Evolutionary conservation across 2,329 filamentous ascomycete genomes (phyloP), one percentile per base, ranked within the genome.

Genomic region (Neopestalotiopsis sp.): DNA sequence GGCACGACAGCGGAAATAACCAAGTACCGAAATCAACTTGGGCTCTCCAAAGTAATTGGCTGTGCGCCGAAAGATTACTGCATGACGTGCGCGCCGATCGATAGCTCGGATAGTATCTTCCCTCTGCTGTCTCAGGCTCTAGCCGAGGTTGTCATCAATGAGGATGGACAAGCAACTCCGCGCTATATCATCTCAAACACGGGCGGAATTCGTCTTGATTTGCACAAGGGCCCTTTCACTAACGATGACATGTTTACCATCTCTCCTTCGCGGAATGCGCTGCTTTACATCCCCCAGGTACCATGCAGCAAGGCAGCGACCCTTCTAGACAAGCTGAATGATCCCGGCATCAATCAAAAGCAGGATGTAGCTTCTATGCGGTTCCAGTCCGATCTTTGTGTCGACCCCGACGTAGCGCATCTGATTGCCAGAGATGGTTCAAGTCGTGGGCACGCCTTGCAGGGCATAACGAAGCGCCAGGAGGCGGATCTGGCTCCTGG

Each of bases 171-270:
- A 53, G 77, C 83, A 65, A 82, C 78, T 38, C 79, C 87, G 2
- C 83, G 88, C n/a, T 77, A 89, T 49, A 84, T 90, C 68, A 81
- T 89, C 68, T 83, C 84, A 69, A 91, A 90, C 77, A 89, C 87
- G 0, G 88, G 88, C 20, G 82, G 81, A 30, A 82, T 90, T 28
- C 85, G 88, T 1, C 90, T 89, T 72, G 88, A 91, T 71, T 76
- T 91, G 1, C 81, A 86, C 67, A 82, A 90, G 76, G 89, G 89
- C 0, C 86, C 87, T 0, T 90, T 90, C 73, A 90, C 88, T 0
- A 82, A 75, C n/a, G 81, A 82, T 59, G 80, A 82, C 67, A 80
- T 76, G 40, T 88, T 85, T 74, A 87, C 88, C 69, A 84, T 87
- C 0, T 84, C 83, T 0, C 86, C 86, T 0, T 88, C 88, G 74